phyloP scores from a whole-genome alignment of 305 asterid species.

The Stenogyne calaminthoides region DNA sequence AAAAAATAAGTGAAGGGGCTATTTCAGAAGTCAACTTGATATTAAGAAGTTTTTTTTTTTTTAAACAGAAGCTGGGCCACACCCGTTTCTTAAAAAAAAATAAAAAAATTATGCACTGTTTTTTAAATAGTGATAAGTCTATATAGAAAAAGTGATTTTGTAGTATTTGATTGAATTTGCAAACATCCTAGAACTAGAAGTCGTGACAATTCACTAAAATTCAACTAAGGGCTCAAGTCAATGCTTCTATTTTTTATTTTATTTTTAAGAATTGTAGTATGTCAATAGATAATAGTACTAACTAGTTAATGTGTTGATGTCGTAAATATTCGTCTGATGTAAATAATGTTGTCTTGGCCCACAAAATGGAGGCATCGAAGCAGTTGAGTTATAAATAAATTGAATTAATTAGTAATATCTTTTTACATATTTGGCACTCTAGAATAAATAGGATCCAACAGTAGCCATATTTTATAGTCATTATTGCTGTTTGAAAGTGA shows the following conservation, averaged over 20 bases:
- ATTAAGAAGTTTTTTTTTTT: no score
- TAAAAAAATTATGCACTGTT: no score
- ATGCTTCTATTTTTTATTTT: neutral
- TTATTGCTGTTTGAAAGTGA: neutral
- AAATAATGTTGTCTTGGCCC: neutral
- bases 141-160: neutral
- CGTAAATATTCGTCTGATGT: neutral
- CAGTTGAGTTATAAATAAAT: neutral
- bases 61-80: no score
- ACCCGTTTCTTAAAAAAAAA: no score
- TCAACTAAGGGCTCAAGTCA: neutral
- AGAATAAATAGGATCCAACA: neutral
- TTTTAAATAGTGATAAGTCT: no score
- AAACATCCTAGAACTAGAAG: neutral
- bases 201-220: neutral
- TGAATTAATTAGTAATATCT: neutral
- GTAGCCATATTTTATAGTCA: neutral
- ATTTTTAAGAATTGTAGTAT: neutral
- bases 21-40: no score
- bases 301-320: neutral
- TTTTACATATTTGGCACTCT: neutral
- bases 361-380: neutral
- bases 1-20: no score
- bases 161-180: neutral
- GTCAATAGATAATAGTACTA: neutral